Percentiles rank a stretch among this genome's conserved stretches.
These are phyloP conservation scores for Ogataea ramenticola DNA, from an alignment of 805 yeast genomes.

Conservation along the genomic window DNA sequence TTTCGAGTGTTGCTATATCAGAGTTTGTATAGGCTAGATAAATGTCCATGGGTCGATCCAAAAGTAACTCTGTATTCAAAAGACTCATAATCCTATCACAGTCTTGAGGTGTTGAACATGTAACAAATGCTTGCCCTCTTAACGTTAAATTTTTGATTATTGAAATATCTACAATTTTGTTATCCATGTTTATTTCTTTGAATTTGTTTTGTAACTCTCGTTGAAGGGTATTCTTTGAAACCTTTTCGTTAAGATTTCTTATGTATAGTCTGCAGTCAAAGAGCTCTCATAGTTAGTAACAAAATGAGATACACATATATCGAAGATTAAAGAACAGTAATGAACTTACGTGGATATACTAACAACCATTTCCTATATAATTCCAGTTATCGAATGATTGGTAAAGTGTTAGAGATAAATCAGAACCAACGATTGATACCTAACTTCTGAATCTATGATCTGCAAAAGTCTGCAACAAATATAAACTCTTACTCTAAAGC, in stretches of 20 bases:
- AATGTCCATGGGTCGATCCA: conserved; percentile 42
- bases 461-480: too few species aligned
- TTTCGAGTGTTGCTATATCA: conserved; percentile 24
- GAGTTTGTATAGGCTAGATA: conserved; percentile 36
- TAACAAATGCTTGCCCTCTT: conserved; percentile 80
- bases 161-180: conserved; percentile 31
- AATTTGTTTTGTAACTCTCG: conserved; percentile 35
- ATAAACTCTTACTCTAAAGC: too few species aligned
- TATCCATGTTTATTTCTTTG: conserved; percentile 37
- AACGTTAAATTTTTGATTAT: conserved; percentile 56
- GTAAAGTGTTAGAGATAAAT: too few species aligned
- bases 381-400: too few species aligned
- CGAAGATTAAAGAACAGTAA: too few species aligned
- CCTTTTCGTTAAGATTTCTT: conserved; percentile 65
- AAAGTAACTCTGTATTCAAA: conserved; percentile 33
- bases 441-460: too few species aligned
- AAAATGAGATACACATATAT: too few species aligned
- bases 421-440: too few species aligned
- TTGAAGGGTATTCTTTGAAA: conserved; percentile 45
- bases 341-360: not conserved
- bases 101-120: conserved; percentile 34
- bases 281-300: too few species aligned
- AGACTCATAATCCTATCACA: conserved; percentile 41
- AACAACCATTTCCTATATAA: too few species aligned
- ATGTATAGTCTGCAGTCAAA: conserved; percentile 38